Base-by-base conservation (phyloP, 305 asterid species). In the Solanum aculeatissimum region DNA sequence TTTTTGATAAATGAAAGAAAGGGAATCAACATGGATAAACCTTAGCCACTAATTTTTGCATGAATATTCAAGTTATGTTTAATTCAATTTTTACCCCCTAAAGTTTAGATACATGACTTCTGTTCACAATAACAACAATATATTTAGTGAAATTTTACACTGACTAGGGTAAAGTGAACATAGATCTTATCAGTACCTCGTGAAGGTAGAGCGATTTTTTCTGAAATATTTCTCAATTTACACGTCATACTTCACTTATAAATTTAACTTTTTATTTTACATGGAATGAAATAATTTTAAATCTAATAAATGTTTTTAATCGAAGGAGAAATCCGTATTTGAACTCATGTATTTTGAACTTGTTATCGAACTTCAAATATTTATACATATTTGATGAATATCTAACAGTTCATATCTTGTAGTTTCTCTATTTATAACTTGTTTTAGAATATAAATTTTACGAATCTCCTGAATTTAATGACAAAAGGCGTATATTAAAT, bases 11-110 rank as follows among this genome's bases (percentile, higher is more conserved):
- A 75, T 75, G 81, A 47, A 47, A 74, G 0, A 43, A 40, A 43
- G 6, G 25, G 79, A n/a, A 45, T 23, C 29, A 29, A 51, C 65
- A 51, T 77, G 82, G 82, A 77, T 77, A 72, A 72, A 72, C 40
- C 66, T 53, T 53, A 77, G 63, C 82, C 82, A 0, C 66, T 77
- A 53, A 18, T 51, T 9, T 40, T 11, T 77, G n/a, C 5, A 18
- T 18, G 82, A 77, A 29, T 51, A 77, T 77, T 29, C 27, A 77
- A 51, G 15, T 51, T 77, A 27, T 9, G 10, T 3, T 49, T 49
- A 29, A 6, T 77, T 51, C 18, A 10, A 10, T 18, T 51, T 77
- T 18, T 2, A 3, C 2, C 65, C 82, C 65, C 16, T 18, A 18
- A 51, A 27, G 65, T 51, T 51, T 49, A 27, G 27, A 75, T 49